Evolutionary conservation across 352 stramenopile genomes (phyloP).

Genomic region (Stramenopiles sp.): DNA sequence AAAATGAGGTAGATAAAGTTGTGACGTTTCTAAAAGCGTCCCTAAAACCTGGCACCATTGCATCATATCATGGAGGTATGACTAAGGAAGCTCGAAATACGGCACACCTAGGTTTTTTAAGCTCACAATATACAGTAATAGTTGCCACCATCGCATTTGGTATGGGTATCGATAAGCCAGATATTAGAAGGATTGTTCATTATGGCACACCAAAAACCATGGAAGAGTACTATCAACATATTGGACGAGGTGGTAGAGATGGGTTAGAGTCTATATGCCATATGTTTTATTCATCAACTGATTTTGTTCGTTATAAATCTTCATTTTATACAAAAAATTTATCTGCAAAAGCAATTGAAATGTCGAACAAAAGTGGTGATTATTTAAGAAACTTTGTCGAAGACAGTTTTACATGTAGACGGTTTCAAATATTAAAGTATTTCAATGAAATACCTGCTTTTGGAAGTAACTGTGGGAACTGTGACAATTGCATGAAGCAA

Average conservation of each 20-base stretch:
- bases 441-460: background rate
- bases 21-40: background rate
- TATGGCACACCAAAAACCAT: constrained; percentile 32
- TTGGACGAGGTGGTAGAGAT: background rate
- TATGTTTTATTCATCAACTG: background rate
- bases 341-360: background rate
- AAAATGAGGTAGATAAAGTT: constrained; percentile 30
- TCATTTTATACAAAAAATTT: background rate
- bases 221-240: constrained; percentile 33
- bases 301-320: background rate
- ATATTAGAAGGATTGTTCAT: constrained; percentile 29
- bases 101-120: constrained; percentile 32
- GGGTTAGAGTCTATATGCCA: background rate
- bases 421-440: background rate
- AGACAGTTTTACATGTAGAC: background rate
- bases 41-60: background rate
- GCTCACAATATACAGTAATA: background rate
- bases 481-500: background rate
- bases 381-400: background rate
- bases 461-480: background rate
- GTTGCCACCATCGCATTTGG: constrained; percentile 12
- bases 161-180: constrained; percentile 21
- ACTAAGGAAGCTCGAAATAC: constrained; percentile 16
- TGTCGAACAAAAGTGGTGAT: background rate
- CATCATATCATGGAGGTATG: constrained; percentile 33